These are phyloP conservation scores for Yamadazyma triangularis DNA, from an alignment of 1,139 yeast species.

Conservation along the genomic window DNA sequence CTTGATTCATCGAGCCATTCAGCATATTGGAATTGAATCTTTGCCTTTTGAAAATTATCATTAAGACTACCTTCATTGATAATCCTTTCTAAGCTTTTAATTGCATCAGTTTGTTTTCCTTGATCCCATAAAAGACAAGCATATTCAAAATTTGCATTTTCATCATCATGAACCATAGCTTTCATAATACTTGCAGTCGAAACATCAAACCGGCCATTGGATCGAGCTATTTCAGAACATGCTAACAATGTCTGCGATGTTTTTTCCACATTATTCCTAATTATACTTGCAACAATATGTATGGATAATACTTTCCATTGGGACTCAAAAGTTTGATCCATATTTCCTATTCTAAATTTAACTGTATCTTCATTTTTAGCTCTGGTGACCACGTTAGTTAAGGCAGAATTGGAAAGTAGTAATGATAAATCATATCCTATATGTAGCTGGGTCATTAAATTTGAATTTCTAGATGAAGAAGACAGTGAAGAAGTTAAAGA, in stretches of 20 bases:
- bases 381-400: background rate
- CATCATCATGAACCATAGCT: conserved; percentile 50
- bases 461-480: conserved; percentile 55
- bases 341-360: conserved; percentile 38
- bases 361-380: conserved; percentile 19
- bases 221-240: conserved; percentile 65
- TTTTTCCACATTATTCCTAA: conserved; percentile 1
- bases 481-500: conserved; percentile 58
- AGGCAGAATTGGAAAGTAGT: background rate
- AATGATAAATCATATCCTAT: conserved; percentile 58
- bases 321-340: conserved; percentile 59
- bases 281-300: conserved; percentile 51
- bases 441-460: conserved; percentile 61
- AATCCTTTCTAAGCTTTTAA: conserved; percentile 55
- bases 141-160: conserved; percentile 66
- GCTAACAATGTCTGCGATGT: conserved; percentile 49
- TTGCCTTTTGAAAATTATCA: conserved; percentile 27
- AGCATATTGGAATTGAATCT: conserved; percentile 71
- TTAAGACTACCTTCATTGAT: conserved; percentile 10
- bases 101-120: conserved; percentile 85
- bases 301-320: conserved; percentile 59
- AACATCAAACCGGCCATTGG: conserved; percentile 64
- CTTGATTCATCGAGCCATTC: conserved; percentile 88
- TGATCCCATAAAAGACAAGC: conserved; percentile 87
- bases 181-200: conserved; percentile 71